Base-by-base conservation (phyloP, 768 basidiomycete species). In the Lyophyllum semitale region DNA sequence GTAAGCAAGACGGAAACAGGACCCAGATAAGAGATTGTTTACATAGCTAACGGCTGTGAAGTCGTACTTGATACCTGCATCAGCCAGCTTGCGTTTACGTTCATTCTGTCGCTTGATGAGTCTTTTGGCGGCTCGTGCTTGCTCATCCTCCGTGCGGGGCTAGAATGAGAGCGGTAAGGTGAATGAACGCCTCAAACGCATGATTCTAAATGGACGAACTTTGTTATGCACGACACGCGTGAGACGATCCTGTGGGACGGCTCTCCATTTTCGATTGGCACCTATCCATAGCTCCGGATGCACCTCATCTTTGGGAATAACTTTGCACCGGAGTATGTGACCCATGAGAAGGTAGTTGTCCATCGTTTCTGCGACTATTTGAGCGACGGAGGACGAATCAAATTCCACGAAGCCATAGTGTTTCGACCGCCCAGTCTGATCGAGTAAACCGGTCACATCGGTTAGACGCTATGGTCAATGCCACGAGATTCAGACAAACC, bases 391-490 rank as follows among this genome's bases (percentile, higher is more conserved):
- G 18, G 84, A 81, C 40, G 93, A 95, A 51, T 87, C 84, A 69
- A 99, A 97, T 72, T 98, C 96, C 65, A 99, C 79, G 77, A 96
- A 98, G 2, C 85, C 96, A 71, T 96, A 98, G 71, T 98, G 96
- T 73, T 98, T 99, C 43, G 96, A 96, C 59, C 82, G 83, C 51
- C 97, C 97, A 13, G 94, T 96, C 95, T 98, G 60, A 1, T 18
- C 50, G 33, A 41, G 26, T 48, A 43, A 17, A 3, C 52, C 23
- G 13, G 22, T 52, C 38, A 42, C 22, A 51, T 32, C 40, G 48
- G 45, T 8, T 42, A 17, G 20, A 15, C 20, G 32, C 17, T 25
- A 29, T 7, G 25, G 23, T 12, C 18, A 42, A 40, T 42, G 12
- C 26, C 44, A 43, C 11, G 27, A 25, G 25, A 13, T 2, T n/a